Evolutionary conservation across 306 rosid genomes (phyloP), one percentile per base, ranked within the genome.

Genomic region (Carpinus fangiana): DNA sequence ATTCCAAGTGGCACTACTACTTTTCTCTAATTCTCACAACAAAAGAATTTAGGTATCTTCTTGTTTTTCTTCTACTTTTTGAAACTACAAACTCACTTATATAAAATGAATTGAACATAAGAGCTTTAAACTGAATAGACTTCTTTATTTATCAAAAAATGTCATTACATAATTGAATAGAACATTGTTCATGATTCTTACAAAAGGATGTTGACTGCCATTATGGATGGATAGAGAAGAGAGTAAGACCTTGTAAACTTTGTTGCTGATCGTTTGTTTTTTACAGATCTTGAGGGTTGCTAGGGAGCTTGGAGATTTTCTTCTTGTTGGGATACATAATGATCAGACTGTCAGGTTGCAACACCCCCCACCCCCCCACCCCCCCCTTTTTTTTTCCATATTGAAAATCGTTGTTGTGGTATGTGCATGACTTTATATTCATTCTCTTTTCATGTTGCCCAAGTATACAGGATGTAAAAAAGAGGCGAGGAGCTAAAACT

Each of bases 291-390:
- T 92, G 92, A 90, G 96, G 89, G 80, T 84, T 79, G 98, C 98
- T 18, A 85, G 96, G 80, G 88, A 74, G 74, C 92, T 88, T 61
- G 98, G 98, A 60, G 97, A 94, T 82, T 94, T 94, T 86, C 98
- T 94, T 81, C 97, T 94, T 75, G 98, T 94, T 78, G 98, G 98
- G 75, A 92, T 89, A 87, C 98, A 94, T 82, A 94, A 94, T 0
- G 98, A 94, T 84, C 97, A 85, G 86, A 90, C 93, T 14, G 92
- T 92, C 91, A 88, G 98, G 98, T 93, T 80, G 46, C 56, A 41
- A 72, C 59, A 1, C 31, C 31, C 31, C 1, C 31, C 31, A 1
- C 34, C 34, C 2, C 34, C 34, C 48, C 74, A 84, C 69, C 73
- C 68, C 71, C 50, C 59, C 46, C 72, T 51, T 72, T 68, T 54